These are phyloP conservation scores for Beta lomatogona DNA, from an alignment of 179 eudicot genomes.

Conservation along the genomic window DNA sequence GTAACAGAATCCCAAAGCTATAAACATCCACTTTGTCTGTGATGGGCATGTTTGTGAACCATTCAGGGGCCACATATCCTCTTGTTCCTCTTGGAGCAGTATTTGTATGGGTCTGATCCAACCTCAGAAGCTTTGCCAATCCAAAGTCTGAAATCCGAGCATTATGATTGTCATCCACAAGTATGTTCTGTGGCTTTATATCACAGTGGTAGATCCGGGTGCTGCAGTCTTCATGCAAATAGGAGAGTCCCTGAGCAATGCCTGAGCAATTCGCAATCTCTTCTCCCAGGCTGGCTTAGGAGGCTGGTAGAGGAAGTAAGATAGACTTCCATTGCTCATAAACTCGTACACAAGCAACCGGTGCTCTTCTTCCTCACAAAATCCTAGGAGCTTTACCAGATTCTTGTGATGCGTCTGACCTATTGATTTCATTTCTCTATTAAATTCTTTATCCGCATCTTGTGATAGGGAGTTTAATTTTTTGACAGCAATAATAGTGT, in stretches of 20 bases:
- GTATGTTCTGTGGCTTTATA: constrained; percentile 33
- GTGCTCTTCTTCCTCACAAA: constrained; percentile 27
- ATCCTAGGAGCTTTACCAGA: constrained; percentile 30
- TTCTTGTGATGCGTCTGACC: constrained; percentile 34
- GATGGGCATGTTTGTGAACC: constrained; percentile 32
- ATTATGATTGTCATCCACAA: constrained; percentile 27
- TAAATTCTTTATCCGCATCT: constrained; percentile 26
- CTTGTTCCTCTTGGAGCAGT: constrained; percentile 32
- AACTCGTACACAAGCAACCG: constrained; percentile 30
- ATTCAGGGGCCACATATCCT: constrained; percentile 41
- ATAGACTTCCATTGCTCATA: constrained; percentile 32
- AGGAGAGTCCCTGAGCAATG: constrained; percentile 27
- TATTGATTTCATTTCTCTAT: constrained; percentile 25
- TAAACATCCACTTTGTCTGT: constrained; percentile 37
- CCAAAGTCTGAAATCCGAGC: constrained; percentile 36
- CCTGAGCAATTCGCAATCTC: constrained; percentile 27
- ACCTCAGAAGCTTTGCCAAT: constrained; percentile 28
- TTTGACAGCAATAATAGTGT: constrained; percentile 28
- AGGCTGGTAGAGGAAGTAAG: constrained; percentile 18
- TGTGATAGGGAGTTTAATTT: constrained; percentile 8
- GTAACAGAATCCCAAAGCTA: constrained; percentile 34
- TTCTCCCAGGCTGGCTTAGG: constrained; percentile 33
- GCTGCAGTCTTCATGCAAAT: constrained; percentile 33
- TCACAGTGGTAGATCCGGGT: constrained; percentile 34
- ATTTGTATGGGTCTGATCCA: constrained; percentile 30